A percentile compares a stretch with the other conserved stretches of the same genome.
Evolutionary conservation across 306 rosid genomes (phyloP).

Genomic region (Prunus persica): DNA sequence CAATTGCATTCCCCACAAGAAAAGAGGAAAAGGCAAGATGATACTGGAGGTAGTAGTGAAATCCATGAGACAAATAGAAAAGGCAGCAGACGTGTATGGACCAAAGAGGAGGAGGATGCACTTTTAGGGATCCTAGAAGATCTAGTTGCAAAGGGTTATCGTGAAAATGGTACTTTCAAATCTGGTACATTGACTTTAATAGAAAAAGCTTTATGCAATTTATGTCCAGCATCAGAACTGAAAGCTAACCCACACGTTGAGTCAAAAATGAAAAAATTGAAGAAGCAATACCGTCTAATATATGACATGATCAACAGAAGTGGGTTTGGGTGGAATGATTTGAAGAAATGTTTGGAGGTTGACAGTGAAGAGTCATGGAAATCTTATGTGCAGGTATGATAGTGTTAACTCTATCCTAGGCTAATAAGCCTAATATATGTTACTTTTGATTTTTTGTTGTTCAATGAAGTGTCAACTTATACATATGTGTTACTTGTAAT

Average conservation of each 20-base stretch:
- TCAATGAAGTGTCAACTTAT: no score
- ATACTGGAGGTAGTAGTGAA: constrained; percentile 5
- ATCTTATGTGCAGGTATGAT: constrained; percentile 11
- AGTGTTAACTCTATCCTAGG: neutral
- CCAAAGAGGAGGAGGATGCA: constrained; percentile 15
- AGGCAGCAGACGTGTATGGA: constrained; percentile 9
- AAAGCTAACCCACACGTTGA: constrained; percentile 15
- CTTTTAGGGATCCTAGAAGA: constrained; percentile 16
- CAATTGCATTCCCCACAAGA: neutral
- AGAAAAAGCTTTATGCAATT: constrained; percentile 2
- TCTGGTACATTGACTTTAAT: constrained; percentile 5
- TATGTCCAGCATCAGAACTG: constrained; percentile 8
- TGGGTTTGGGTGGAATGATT: constrained; percentile 16
- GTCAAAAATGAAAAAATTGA: constrained; percentile 10
- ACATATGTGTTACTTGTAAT: neutral
- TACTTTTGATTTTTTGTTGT: no score
- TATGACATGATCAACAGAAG: constrained; percentile 14
- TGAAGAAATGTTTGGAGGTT: constrained; percentile 19
- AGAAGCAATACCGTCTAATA: neutral
- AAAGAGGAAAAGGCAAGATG: constrained; percentile 1
- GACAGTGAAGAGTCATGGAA: constrained; percentile 6
- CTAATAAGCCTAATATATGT: neutral
- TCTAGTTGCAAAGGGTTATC: constrained; percentile 9
- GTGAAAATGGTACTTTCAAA: constrained; percentile 3
- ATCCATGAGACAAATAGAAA: neutral